Base-by-base conservation (phyloP, 768 basidiomycete genomes). In the Kwoniella pini region DNA sequence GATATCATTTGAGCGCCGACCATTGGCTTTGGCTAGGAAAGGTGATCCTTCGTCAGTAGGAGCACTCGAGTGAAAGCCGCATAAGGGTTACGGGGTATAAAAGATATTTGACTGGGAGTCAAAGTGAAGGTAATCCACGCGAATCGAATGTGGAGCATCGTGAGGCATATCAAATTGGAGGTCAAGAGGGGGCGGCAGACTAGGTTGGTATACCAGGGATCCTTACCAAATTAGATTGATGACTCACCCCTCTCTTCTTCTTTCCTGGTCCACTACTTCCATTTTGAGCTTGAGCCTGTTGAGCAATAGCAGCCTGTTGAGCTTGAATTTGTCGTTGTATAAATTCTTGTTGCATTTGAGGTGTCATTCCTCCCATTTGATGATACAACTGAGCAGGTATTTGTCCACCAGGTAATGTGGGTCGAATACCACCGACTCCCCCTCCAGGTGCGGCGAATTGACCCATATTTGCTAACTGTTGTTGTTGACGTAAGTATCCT, bases 401-500 rank as follows among this genome's bases (percentile, higher is more conserved):
- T 26, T 40, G 36, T 6, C 36, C 21, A 54, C 4, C 21, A 4
- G 4, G 5, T 19, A 51, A n/a, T n/a, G n/a, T 55, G 19, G 59
- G 38, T 39, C 57, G 59, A 2, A 22, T 11, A 11, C 9, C 40
- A 9, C 40, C 40, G n/a, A 17, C 40, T 13, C 11, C 5, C 33
- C 19, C 33, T 36, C 7, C 33, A 7, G 33, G 7, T 7, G 7
- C 33, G 7, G 33, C 33, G 33, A 36, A 22, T 27, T 53, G 52
- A 19, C 30, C 22, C 57, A 63, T 53, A n/a, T 58, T 59, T 3
- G 54, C 55, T 30, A 66, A 54, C 38, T 63, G 61, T 30, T 65
- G 61, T 54, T 65, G 64, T 38, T 65, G 64, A 24, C 54, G 57
- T 27, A 63, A 11, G 38, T 66, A 69, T 11, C 64, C 62, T 40